Conservation (phyloP, 2,329 filamentous ascomycete genomes). For the Alternaria brassicicola region DNA sequence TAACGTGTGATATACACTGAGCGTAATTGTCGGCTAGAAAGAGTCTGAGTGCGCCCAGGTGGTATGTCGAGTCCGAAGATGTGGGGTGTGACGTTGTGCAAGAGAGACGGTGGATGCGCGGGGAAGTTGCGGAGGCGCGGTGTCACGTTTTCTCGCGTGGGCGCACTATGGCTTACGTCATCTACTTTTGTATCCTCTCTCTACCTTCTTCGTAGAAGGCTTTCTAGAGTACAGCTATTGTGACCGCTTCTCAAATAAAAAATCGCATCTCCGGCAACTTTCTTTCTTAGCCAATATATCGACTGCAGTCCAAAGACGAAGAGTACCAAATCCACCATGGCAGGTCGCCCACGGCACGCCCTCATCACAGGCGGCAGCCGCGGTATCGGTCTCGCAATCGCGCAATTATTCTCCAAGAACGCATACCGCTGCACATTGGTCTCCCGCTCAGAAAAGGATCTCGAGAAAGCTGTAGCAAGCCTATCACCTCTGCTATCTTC, state of each 20-base stretch:
- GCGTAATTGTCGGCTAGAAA: not conserved
- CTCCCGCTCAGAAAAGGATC: conserved; percentile 33
- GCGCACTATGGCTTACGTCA: not conserved
- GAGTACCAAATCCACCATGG: not conserved
- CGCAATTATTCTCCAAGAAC: conserved; percentile 40
- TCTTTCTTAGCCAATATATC: not conserved
- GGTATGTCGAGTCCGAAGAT: not conserved
- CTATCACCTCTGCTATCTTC: conserved; percentile 21
- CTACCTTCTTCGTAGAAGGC: not conserved
- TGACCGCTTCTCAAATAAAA: not conserved
- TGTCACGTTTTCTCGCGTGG: conserved; percentile 36
- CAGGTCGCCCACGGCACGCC: conserved; percentile 29
- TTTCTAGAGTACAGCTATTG: too few species aligned
- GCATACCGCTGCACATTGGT: conserved; percentile 41
- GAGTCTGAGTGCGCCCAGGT: not conserved
- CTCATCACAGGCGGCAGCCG: conserved; percentile 49
- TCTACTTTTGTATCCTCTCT: not conserved
- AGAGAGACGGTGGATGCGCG: conserved; percentile 5
- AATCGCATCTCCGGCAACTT: not conserved
- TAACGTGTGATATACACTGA: not conserved
- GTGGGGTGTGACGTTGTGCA: not conserved
- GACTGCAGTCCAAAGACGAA: not conserved
- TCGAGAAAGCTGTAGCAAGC: conserved; percentile 31
- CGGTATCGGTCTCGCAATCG: conserved; percentile 49
- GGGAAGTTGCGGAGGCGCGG: conserved; percentile 21